A percentile compares a stretch with the other conserved stretches of the same genome.
These are phyloP conservation scores for Karstenula rhodostoma DNA, from an alignment of 2,329 filamentous ascomycete genomes.

Conservation along the genomic window DNA sequence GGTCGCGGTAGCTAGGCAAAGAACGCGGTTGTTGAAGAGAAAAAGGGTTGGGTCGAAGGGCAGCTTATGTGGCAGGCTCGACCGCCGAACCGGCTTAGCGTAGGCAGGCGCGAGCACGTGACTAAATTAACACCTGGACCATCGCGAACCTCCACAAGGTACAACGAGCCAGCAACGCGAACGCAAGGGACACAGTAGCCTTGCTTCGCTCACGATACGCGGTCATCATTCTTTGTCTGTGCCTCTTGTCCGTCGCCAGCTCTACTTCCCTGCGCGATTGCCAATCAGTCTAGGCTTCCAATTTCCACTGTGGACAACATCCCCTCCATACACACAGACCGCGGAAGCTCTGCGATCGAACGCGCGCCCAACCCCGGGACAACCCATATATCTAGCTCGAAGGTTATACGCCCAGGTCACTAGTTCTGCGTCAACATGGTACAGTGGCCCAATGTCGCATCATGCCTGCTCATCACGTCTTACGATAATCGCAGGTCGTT, in stretches of 20 bases:
- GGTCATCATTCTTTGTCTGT: background rate
- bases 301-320: slow-evolving; percentile 23
- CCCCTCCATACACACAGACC: slow-evolving; percentile 17
- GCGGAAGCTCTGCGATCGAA: slow-evolving; percentile 8
- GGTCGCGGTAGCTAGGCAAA: background rate
- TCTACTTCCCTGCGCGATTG: background rate
- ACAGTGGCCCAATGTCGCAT: slow-evolving; percentile 11
- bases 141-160: slow-evolving; percentile 7
- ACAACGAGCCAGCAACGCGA: slow-evolving; percentile 4
- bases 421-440: slow-evolving; percentile 15
- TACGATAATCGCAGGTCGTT: slow-evolving; percentile 73
- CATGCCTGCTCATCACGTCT: background rate
- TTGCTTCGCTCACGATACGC: background rate
- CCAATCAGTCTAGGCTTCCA: slow-evolving; percentile 1
- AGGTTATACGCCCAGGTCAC: background rate
- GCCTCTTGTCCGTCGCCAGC: background rate
- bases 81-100: slow-evolving; percentile 6
- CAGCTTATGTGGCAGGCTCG: background rate
- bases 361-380: background rate
- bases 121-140: slow-evolving; percentile 15
- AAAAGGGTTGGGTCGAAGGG: slow-evolving; percentile 4
- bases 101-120: slow-evolving; percentile 11
- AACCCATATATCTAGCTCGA: background rate
- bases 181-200: slow-evolving; percentile 10
- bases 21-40: background rate